These are phyloP conservation scores for Citrullus colocynthis DNA, from an alignment of 306 rosid genomes.

Conservation along the genomic window DNA sequence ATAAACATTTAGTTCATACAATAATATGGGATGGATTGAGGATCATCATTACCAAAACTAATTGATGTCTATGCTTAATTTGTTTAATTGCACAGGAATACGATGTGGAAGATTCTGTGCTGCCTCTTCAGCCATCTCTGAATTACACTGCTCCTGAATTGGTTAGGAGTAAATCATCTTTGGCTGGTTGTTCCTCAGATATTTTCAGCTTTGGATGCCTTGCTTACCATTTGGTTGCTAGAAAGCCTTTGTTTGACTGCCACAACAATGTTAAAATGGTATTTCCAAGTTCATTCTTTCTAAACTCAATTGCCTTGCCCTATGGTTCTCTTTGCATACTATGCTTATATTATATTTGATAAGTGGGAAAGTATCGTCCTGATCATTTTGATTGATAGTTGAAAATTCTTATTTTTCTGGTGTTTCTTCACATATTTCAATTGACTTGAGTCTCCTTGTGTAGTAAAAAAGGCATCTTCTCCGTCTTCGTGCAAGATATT, in stretches of 20 bases:
- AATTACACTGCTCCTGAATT: conserved; percentile 94
- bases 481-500: background rate
- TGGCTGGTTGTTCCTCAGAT: conserved; percentile 63
- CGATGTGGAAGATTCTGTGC: conserved; percentile 83
- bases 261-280: conserved; percentile 96
- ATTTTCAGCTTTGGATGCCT: conserved; percentile 94
- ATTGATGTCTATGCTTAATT: background rate
- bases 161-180: conserved; percentile 47
- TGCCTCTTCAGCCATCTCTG: conserved; percentile 88
- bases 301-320: background rate
- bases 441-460: background rate
- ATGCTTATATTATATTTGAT: background rate
- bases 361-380: background rate
- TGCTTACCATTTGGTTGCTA: conserved; percentile 83
- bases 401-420: background rate
- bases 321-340: background rate
- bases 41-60: background rate
- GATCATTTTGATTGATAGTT: background rate
- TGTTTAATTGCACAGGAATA: conserved; percentile 56
- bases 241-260: conserved; percentile 79
- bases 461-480: background rate
- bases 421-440: background rate
- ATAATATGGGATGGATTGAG: background rate
- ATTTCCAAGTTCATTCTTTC: conserved; percentile 6
- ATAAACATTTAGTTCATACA: background rate